Base-by-base conservation (phyloP, 257 asterid genomes). In the Fraxinus americana region DNA sequence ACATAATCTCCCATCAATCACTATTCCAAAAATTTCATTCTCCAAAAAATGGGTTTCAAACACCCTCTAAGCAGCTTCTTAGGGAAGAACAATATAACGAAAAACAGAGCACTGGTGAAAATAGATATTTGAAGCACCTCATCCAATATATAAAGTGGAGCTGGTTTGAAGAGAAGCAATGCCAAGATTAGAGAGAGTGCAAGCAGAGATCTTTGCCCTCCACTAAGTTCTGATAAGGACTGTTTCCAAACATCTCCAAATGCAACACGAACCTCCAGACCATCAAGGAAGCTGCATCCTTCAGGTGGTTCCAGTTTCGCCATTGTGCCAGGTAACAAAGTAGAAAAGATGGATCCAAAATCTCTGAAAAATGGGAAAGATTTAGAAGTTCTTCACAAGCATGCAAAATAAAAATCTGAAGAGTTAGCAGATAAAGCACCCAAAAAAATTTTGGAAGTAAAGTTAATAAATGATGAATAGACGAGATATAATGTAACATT, bases 161-260 rank as follows among this genome's bases (percentile, higher is more conserved):
- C 98, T 21, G 99, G 99, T 88, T 96, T 96, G 85, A 93, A 96
- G 74, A 96, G 96, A 77, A 96, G 97, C 92, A 96, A 82, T 34
- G 99, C 99, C 90, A 96, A 80, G 78, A 96, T 93, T 72, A 96
- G 81, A 77, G 99, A 96, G 77, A 96, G 98, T 11, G 99, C 99
- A 19, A 96, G 97, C 38, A 96, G 86, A 73, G 99, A 96, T 87
- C 98, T 90, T 81, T 96, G 99, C 66, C 98, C 99, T 67, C 99
- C 99, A 83, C 98, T 96, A 43, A 96, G 98, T 85, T 96, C 99
- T 57, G 99, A 96, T 73, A 96, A 73, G 45, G 99, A 96, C 82
- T 96, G 97, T 84, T 96, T 96, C 99, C 98, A 96, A 70, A 96
- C 99, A 83, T 87, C 85, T 74, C 99, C 98, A 84, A 96, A 96